Evolutionary conservation across 2,329 filamentous ascomycete species (phyloP), one percentile per base, ranked within the genome.

Genomic region (Penicillium sp.): DNA sequence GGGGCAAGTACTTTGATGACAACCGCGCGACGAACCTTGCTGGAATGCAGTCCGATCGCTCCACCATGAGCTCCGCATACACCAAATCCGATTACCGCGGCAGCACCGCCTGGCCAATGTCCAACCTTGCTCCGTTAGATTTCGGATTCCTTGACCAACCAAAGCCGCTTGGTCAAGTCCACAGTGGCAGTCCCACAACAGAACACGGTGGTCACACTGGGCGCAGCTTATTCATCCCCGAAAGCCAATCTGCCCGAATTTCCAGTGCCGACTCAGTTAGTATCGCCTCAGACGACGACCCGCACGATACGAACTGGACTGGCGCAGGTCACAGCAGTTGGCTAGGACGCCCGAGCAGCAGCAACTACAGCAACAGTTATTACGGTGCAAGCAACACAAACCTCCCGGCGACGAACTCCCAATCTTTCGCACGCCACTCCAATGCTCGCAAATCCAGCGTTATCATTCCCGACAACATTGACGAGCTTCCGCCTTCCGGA

Each of bases 1-100:
- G 79, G 79, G 72, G 75, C 58, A 78, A 76, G 52, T 81, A 81
- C 65, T 81, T 81, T 65, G 70, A 78, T 49, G 70, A 75, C 47
- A 72, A 75, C 33, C 68, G 51, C 47, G 54, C 66, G 13, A 66
- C 65, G 9, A 66, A 66, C 39, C 58, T 71, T n/a, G 58, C 55
- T 14, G 62, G 63, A 43, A 62, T 61, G 55, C 59, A 67, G 26
- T 66, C 69, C 56, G 47, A 72, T 54, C 55, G 70, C 59, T 52
- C 61, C 7, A 64, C 64, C 56, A 44, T 66, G 58, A 59, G 60
- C 51, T 70, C 72, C 3, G 56, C 67, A 8, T 65, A 68, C 42
- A 68, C 68, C 3, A 69, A 70, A 57, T 72, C 74, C 10, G 75
- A 75, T 53, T 73, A 74, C 53, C 70, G 72, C 19, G 67, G 69